Conservation (phyloP, 2,329 filamentous ascomycete genomes). For the Penicillium sp. region DNA sequence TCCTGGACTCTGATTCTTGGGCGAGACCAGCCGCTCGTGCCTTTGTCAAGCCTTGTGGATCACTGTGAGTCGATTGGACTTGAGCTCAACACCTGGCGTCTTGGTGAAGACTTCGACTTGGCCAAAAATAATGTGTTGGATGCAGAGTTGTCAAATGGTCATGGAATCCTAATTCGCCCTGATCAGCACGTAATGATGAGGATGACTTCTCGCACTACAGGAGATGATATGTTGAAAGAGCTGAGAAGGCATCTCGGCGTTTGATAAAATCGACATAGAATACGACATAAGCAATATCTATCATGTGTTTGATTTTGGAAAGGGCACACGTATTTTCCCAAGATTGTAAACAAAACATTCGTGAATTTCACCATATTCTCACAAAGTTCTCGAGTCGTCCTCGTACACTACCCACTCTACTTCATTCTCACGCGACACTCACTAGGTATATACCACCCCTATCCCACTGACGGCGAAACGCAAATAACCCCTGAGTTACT, state of each 20-base stretch:
- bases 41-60: neutral
- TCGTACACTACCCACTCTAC: too few relatives aligned
- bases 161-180: conserved; percentile 38
- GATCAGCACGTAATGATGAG: conserved; percentile 40
- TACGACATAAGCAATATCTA: neutral
- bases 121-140: neutral
- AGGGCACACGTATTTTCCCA: too few relatives aligned
- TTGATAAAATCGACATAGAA: neutral
- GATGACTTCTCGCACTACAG: neutral
- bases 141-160: conserved; percentile 24
- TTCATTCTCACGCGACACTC: too few relatives aligned
- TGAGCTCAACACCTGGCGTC: neutral
- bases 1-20: conserved; percentile 34
- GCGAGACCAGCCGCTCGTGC: neutral
- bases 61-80: neutral
- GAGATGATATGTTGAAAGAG: neutral
- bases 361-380: too few relatives aligned
- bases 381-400: too few relatives aligned
- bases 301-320: neutral
- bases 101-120: neutral
- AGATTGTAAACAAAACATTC: too few relatives aligned
- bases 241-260: conserved; percentile 3
- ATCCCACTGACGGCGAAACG: too few relatives aligned
- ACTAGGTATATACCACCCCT: too few relatives aligned
- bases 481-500: too few relatives aligned